Base-by-base conservation (phyloP, 2,329 filamentous ascomycete genomes). In the Exophiala dermatitidis region DNA sequence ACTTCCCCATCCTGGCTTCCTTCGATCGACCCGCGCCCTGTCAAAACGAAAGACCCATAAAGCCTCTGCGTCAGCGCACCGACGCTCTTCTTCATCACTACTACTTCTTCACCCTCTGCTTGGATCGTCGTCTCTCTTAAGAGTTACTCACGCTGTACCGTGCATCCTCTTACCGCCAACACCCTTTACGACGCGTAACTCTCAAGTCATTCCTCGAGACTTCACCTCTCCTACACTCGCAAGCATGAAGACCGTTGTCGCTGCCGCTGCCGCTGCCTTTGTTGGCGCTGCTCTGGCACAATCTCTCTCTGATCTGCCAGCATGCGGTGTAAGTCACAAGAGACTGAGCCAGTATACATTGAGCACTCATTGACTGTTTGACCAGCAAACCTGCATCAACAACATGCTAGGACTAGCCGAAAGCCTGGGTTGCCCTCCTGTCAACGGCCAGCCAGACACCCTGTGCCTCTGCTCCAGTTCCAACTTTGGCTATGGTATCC, bases 401-500 rank as follows among this genome's bases (percentile, higher is more conserved):
- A 72, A 70, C 65, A 75, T 76, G 72, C 65, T 70, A 55, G 63
- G 56, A 49, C 65, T 68, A 62, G 71, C 71, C 41, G 32, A 54
- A 2, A 60, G 66, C 3, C 62, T 76, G n/a, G 69, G 71, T 46
- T 76, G 74, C 64, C 34, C 52, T 34, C 8, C 28, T 12, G 47
- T 48, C 36, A 58, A 60, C 28, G 37, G 58, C 29, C 62, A 59
- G 7, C 57, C 51, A 42, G 70, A 76, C 56, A 42, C 66, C 41
- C 48, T 50, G 30, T 76, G 74, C 60, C 61, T 67, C 7, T 75
- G 73, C 67, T 64, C 60, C 34, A 69, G 63, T 49, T 32, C 58
- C 26, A 57, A 76, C 67, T 75, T 75, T 62, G 53, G 61, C 31
- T 70, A 65, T 55, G 74, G 74, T 53, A 66, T 77, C 45, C 71